Conservation (phyloP, 2,329 filamentous ascomycete species). For the Aspergillus melleus region DNA sequence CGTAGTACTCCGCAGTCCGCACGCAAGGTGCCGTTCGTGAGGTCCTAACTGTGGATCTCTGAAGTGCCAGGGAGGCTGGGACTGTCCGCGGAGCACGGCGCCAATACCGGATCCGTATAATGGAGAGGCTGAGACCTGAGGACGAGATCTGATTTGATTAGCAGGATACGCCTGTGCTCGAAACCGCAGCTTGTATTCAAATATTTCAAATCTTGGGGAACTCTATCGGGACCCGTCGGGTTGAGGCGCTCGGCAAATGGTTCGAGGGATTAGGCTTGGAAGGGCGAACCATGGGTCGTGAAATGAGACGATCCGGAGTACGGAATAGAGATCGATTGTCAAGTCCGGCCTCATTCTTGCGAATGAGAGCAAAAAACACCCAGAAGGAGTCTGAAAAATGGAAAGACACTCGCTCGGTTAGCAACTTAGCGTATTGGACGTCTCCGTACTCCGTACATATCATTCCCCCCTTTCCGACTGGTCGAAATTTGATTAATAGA, state of each 20-base stretch:
- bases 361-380: background rate
- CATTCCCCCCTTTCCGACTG: no score
- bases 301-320: background rate
- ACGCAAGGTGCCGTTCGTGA: background rate
- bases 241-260: background rate
- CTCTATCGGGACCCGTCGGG: background rate
- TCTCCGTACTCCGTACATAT: no score
- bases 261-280: background rate
- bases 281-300: background rate
- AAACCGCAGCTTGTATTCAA: background rate
- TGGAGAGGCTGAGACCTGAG: no score
- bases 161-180: background rate
- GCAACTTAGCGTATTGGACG: no score
- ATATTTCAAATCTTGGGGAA: background rate
- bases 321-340: background rate
- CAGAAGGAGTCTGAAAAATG: background rate
- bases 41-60: background rate
- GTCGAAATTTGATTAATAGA: no score
- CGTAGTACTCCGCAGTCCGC: no score
- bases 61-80: background rate
- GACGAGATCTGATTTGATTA: background rate
- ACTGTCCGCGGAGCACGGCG: no score
- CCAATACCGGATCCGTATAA: no score
- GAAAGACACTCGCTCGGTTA: background rate
- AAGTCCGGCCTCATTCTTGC: background rate